A percentile compares a stretch with the other conserved stretches of the same genome.
phyloP scores from a whole-genome alignment of 208 protist genomes.

The Crithidia fasciculata region DNA sequence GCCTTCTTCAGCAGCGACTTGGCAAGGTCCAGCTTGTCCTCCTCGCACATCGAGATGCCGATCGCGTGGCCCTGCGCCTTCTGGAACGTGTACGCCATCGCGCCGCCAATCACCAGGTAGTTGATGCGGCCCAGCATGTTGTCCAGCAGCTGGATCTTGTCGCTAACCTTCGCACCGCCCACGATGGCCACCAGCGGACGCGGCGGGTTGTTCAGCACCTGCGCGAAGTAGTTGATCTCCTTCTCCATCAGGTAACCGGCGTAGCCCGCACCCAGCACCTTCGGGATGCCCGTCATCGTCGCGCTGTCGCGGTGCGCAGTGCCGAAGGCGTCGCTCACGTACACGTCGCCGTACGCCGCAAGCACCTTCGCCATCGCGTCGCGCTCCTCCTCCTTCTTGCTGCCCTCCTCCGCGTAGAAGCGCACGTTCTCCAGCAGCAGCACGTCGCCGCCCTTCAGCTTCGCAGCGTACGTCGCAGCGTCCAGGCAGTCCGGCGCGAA shows the following conservation, averaged over 20 bases:
- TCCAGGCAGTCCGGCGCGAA: constrained; percentile 79
- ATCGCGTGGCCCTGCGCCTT: constrained; percentile 90
- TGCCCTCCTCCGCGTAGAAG: constrained; percentile 98
- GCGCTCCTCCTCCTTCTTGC: constrained; percentile 87
- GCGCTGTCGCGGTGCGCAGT: constrained; percentile 98
- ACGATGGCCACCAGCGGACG: constrained; percentile 97
- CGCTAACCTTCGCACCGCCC: constrained; percentile 97
- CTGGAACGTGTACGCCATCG: constrained; percentile 99
- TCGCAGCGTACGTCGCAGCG: constrained; percentile 27
- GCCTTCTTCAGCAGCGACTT: constrained; percentile 95
- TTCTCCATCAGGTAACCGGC: constrained; percentile 99
- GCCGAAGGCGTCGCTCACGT: constrained; percentile 99
- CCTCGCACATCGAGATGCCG: constrained; percentile 96
- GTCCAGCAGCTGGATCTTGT: constrained; percentile 99
- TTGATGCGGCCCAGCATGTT: constrained; percentile 98
- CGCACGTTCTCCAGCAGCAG: constrained; percentile 99
- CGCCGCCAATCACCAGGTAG: constrained; percentile 98
- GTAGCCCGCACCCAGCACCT: constrained; percentile 84
- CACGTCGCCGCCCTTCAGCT: constrained; percentile 80
- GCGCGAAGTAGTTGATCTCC: constrained; percentile 98
- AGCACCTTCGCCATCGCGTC: constrained; percentile 94
- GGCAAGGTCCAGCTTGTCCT: constrained; percentile 80
- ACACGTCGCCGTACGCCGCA: constrained; percentile 95
- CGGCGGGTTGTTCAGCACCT: constrained; percentile 86
- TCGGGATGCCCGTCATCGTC: constrained; percentile 89